Conservation (phyloP, 768 basidiomycete genomes). For the Boletus rubropictus region DNA sequence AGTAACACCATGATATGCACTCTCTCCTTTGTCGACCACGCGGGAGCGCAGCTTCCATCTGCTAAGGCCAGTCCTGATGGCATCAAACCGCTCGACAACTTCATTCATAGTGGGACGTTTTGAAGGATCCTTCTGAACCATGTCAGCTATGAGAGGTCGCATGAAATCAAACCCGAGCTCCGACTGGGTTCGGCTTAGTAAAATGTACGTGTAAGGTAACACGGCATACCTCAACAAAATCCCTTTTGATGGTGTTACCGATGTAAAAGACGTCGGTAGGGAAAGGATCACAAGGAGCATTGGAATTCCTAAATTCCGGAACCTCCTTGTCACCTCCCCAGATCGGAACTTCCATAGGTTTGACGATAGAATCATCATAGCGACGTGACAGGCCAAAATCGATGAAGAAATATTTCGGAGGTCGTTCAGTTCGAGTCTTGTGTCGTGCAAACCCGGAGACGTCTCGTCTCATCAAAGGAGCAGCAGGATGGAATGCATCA, state of each 20-base stretch:
- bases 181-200: neutral
- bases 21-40: constrained; percentile 5
- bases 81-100: constrained; percentile 17
- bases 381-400: constrained; percentile 34
- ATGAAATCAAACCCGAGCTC: constrained; percentile 20
- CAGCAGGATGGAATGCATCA: constrained; percentile 23
- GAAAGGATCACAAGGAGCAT: constrained; percentile 34
- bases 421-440: constrained; percentile 26
- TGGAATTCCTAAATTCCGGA: constrained; percentile 33
- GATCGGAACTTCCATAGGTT: constrained; percentile 26
- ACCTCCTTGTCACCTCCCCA: constrained; percentile 39
- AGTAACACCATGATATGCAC: neutral
- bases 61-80: constrained; percentile 17
- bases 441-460: too few species aligned
- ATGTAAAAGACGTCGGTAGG: constrained; percentile 41
- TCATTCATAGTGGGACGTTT: constrained; percentile 23
- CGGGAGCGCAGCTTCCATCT: constrained; percentile 28
- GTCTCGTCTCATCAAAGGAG: neutral
- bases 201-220: neutral
- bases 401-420: constrained; percentile 32
- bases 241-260: constrained; percentile 32
- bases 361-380: constrained; percentile 23
- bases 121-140: constrained; percentile 20
- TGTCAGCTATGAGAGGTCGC: constrained; percentile 11
- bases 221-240: constrained; percentile 31